Evolutionary conservation across 2,329 filamentous ascomycete species (phyloP).

Genomic region (Microascus cirrosus): DNA sequence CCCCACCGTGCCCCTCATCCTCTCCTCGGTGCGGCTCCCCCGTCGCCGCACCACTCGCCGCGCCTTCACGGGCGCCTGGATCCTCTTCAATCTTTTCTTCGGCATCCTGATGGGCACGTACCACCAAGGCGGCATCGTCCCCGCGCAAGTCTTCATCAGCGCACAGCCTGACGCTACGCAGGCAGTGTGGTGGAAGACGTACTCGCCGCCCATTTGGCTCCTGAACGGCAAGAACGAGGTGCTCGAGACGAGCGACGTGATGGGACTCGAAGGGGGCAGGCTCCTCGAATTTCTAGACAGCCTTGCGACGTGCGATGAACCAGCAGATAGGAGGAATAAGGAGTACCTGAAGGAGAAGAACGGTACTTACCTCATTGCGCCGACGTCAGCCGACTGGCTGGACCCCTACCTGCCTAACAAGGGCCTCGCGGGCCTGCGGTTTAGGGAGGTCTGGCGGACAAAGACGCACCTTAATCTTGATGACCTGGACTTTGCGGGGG

Average conservation of each 20-base stretch:
- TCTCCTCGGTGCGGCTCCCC: slow-evolving; percentile 62
- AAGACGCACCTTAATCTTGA: slow-evolving; percentile 63
- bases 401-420: slow-evolving; percentile 52
- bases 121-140: slow-evolving; percentile 70
- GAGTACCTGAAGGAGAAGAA: slow-evolving; percentile 50
- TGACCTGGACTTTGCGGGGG: slow-evolving; percentile 68
- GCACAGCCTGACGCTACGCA: slow-evolving; percentile 57
- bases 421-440: slow-evolving; percentile 45
- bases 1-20: slow-evolving; percentile 63
- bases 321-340: slow-evolving; percentile 40
- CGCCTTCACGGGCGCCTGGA: slow-evolving; percentile 52
- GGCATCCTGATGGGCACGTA: slow-evolving; percentile 70
- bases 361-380: slow-evolving; percentile 62
- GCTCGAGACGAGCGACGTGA: slow-evolving; percentile 60
- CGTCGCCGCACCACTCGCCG: slow-evolving; percentile 34
- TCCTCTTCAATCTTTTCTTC: slow-evolving; percentile 57
- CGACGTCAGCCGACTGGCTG: slow-evolving; percentile 59
- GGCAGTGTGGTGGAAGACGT: slow-evolving; percentile 79
- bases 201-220: slow-evolving; percentile 71
- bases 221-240: slow-evolving; percentile 65
- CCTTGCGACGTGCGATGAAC: slow-evolving; percentile 52
- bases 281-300: slow-evolving; percentile 48
- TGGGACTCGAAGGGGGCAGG: slow-evolving; percentile 53
- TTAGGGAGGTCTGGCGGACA: slow-evolving; percentile 62
- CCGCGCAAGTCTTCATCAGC: slow-evolving; percentile 64